Percentiles rank a stretch among this genome's conserved stretches.
phyloP scores from a whole-genome alignment of 2,329 filamentous ascomycete species.

The Lachnellula occidentalis region DNA sequence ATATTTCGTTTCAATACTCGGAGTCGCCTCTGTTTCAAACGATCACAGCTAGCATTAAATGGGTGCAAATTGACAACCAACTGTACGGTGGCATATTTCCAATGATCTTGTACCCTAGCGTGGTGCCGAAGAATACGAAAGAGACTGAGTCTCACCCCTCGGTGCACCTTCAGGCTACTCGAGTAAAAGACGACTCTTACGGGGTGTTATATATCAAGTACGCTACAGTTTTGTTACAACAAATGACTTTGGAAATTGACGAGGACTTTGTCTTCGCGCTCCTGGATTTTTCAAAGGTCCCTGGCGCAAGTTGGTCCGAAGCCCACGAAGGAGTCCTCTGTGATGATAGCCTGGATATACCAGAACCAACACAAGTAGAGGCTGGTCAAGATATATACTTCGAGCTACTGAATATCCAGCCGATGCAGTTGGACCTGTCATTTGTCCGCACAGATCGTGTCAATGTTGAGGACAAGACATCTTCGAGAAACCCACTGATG shows the following conservation, averaged over 20 bases:
- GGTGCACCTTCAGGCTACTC: constrained; percentile 82
- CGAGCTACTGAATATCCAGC: constrained; percentile 91
- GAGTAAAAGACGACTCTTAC: constrained; percentile 97
- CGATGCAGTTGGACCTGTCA: constrained; percentile 95
- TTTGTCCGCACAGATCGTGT: constrained; percentile 95
- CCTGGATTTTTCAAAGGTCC: constrained; percentile 89
- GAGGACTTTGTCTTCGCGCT: constrained; percentile 98
- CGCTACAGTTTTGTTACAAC: constrained; percentile 84
- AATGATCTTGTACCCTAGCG: constrained; percentile 92
- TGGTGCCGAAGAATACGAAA: constrained; percentile 89
- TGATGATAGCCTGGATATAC: constrained; percentile 84
- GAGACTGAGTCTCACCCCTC: constrained; percentile 96
- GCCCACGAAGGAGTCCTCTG: constrained; percentile 74
- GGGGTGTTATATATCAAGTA: constrained; percentile 99
- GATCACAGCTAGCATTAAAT: constrained; percentile 84
- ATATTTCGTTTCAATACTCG: constrained; percentile 83
- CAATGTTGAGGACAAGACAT: constrained; percentile 91
- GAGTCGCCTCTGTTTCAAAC: constrained; percentile 95
- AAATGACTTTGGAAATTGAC: constrained; percentile 97
- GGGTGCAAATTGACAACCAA: constrained; percentile 99
- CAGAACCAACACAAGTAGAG: constrained; percentile 80
- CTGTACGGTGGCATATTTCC: constrained; percentile 98
- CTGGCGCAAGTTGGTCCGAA: constrained; percentile 81
- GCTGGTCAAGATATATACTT: constrained; percentile 95
- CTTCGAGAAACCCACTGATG: constrained; percentile 90